Conservation (phyloP, 306 rosid genomes). For the Cucurbita pepo region DNA sequence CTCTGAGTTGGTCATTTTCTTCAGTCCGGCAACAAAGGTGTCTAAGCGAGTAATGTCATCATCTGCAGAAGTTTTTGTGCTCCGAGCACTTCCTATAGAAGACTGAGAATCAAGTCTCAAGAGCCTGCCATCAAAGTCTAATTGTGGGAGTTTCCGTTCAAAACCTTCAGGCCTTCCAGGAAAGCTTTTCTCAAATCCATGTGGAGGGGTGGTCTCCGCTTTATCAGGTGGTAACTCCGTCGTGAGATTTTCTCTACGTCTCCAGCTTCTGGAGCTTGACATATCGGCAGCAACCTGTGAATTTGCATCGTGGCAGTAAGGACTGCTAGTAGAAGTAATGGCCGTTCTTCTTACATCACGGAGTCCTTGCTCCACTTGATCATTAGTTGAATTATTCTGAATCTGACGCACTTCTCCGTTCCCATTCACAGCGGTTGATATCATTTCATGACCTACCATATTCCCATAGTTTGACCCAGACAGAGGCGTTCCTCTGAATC, state of each 20-base stretch:
- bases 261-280: slow-evolving; percentile 62
- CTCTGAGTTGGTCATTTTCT: slow-evolving; percentile 79
- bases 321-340: slow-evolving; percentile 22
- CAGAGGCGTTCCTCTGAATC: slow-evolving; percentile 17
- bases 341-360: slow-evolving; percentile 20
- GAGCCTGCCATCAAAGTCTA: slow-evolving; percentile 34
- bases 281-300: slow-evolving; percentile 19
- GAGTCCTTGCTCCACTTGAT: slow-evolving; percentile 19
- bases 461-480: slow-evolving; percentile 18
- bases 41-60: slow-evolving; percentile 74
- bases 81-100: slow-evolving; percentile 59
- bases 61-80: slow-evolving; percentile 38
- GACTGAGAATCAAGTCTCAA: slow-evolving; percentile 62
- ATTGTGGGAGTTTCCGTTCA: slow-evolving; percentile 31
- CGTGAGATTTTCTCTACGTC: slow-evolving; percentile 45
- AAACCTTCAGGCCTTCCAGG: slow-evolving; percentile 80
- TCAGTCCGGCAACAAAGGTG: slow-evolving; percentile 75
- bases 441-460: slow-evolving; percentile 27
- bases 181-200: slow-evolving; percentile 49
- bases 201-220: slow-evolving; percentile 49
- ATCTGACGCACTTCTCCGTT: slow-evolving; percentile 24
- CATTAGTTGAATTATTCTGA: slow-evolving; percentile 28
- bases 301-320: slow-evolving; percentile 25
- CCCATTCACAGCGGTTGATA: slow-evolving; percentile 29
- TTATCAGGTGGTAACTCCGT: slow-evolving; percentile 35